Percentiles rank a stretch among this genome's conserved stretches.
phyloP scores from a whole-genome alignment of 164 flowering plant genomes.

The Vitis riparia region DNA sequence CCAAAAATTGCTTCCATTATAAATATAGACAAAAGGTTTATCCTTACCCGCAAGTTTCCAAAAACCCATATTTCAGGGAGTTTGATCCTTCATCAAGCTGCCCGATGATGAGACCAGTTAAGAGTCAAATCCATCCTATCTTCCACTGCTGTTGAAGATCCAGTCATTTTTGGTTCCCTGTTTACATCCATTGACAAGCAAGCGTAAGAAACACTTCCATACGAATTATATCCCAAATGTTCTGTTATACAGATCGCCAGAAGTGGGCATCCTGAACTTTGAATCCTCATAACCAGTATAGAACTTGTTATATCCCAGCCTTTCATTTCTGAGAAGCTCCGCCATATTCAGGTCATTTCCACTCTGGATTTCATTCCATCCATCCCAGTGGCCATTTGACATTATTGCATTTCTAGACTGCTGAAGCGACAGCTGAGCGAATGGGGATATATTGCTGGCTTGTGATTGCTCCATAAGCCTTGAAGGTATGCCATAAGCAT shows the following conservation, averaged over 20 bases:
- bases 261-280: slow-evolving; percentile 57
- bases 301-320: slow-evolving; percentile 52
- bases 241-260: slow-evolving; percentile 73
- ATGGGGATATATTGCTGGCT: slow-evolving; percentile 43
- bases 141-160: slow-evolving; percentile 3
- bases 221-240: slow-evolving; percentile 63
- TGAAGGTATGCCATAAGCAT: slow-evolving; percentile 49
- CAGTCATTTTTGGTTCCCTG: background rate
- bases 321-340: slow-evolving; percentile 65
- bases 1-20: background rate
- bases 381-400: slow-evolving; percentile 72
- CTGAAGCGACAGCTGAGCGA: slow-evolving; percentile 53
- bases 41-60: slow-evolving; percentile 21
- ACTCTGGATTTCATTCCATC: slow-evolving; percentile 65
- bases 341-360: slow-evolving; percentile 45
- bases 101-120: slow-evolving; percentile 10
- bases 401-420: slow-evolving; percentile 53
- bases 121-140: slow-evolving; percentile 16
- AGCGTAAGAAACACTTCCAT: background rate
- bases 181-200: slow-evolving; percentile 1
- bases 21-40: background rate
- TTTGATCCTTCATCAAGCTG: slow-evolving; percentile 22
- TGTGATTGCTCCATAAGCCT: slow-evolving; percentile 62
- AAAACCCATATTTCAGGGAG: slow-evolving; percentile 16
- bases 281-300: slow-evolving; percentile 59